Conservation (phyloP, 768 basidiomycete genomes). For the Pholiota microspora region DNA sequence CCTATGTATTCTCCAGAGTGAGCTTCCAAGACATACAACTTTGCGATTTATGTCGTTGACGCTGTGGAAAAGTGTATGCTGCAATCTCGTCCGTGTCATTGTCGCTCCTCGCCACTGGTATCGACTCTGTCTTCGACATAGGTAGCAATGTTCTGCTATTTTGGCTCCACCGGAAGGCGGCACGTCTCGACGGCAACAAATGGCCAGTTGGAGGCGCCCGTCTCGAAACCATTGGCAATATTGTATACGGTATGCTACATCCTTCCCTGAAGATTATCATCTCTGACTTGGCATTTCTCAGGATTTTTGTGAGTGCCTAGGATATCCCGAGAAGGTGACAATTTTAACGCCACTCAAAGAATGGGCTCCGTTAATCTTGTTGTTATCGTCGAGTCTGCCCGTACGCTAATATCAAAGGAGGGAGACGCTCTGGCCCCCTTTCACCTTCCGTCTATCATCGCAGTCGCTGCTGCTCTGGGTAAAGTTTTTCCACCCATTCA, state of each 20-base stretch:
- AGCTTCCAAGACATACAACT: slow-evolving; percentile 15
- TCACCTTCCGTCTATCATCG: slow-evolving; percentile 79
- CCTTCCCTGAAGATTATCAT: slow-evolving; percentile 25
- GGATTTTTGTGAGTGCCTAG: slow-evolving; percentile 26
- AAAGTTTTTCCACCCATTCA: slow-evolving; percentile 14
- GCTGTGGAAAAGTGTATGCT: slow-evolving; percentile 74
- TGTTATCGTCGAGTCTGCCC: slow-evolving; percentile 84
- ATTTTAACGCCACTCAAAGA: slow-evolving; percentile 36
- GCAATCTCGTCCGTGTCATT: slow-evolving; percentile 83
- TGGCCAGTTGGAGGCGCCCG: slow-evolving; percentile 94
- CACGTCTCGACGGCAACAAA: slow-evolving; percentile 69
- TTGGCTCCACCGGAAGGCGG: slow-evolving; percentile 74
- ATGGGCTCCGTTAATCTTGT: slow-evolving; percentile 93
- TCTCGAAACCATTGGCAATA: slow-evolving; percentile 87
- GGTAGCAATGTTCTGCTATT: slow-evolving; percentile 82
- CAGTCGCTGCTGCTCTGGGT: slow-evolving; percentile 85
- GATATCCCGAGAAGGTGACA: not conserved
- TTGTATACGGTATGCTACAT: slow-evolving; percentile 64
- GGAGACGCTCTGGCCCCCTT: slow-evolving; percentile 56
- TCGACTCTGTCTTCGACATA: slow-evolving; percentile 85
- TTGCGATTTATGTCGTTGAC: not conserved
- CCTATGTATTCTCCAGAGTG: slow-evolving; percentile 73
- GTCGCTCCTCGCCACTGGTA: slow-evolving; percentile 84
- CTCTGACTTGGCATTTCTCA: slow-evolving; percentile 12
- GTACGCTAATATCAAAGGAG: slow-evolving; percentile 60